Base-by-base conservation (phyloP, 2,329 filamentous ascomycete species). In the Aspergillus sp. region DNA sequence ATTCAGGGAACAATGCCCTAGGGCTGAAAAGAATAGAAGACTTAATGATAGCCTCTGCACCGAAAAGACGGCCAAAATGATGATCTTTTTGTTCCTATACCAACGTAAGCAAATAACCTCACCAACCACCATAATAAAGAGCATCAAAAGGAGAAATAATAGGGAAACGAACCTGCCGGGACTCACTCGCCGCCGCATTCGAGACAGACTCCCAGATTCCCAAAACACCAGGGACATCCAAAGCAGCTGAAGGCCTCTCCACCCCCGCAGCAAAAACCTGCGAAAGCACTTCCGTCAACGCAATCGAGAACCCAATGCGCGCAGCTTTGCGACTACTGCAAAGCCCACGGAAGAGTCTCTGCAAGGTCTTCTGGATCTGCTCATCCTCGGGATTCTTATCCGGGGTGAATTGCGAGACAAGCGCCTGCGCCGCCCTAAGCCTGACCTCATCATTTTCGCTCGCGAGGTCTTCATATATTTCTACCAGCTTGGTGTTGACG, bases 291-390 rank as follows among this genome's bases (percentile, higher is more conserved):
- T 97, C 93, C 0, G 92, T 89, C 64, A 98, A 78, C 0, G 93
- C 93, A 55, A 97, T 82, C 54, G 91, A 96, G 73, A 96, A 97
- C 3, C 95, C 95, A 51, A 95, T 79, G 24, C 95, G 84, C 17
- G 93, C 91, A 12, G 90, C 91, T 77, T 96, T 96, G 57, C 91
- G 87, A 55, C 91, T 89, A 72, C 92, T 97, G 60, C 93, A 92
- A 17, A 98, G 85, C 41, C 95, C 95, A 55, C 90, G 86, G 72
- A 97, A 91, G 39, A 99, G 80, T 24, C 89, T 83, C 69, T 84
- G 84, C 62, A 81, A 60, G 1, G 70, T 70, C 55, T 75, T 76
- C 52, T 72, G 68, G 48, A 77, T 72, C 56, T 77, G 70, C 31
- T 79, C 77, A 56, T 75, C 70, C 14, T 69, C 66, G 5, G 75